Base-by-base conservation (phyloP, 257 asterid genomes). In the Solanum pinnatisectum region DNA sequence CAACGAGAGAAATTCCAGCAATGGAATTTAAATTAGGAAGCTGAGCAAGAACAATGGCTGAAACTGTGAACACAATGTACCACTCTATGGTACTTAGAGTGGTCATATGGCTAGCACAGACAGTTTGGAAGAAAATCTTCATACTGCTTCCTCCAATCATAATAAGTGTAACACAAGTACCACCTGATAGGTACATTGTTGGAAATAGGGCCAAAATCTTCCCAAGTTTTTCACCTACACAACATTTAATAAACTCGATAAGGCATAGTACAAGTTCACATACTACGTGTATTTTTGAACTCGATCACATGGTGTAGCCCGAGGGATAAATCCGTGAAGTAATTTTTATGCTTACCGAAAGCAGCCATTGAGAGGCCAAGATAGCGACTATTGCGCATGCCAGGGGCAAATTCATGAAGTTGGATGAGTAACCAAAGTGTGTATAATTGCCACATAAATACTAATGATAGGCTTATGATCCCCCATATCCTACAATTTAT, bases 21-120 rank as follows among this genome's bases (percentile, higher is more conserved):
- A 96, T 94, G 88, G 99, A 95, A 71, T 96, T 96, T 70, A 96
- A 93, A 88, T 96, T 96, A 0, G 99, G 99, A 6, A 96, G 98
- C 90, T 96, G 99, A 78, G 97, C 86, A 49, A 96, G 88, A 84
- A 95, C 65, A 35, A 92, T 83, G 5, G 99, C 98, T 2, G 93
- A 91, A 83, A 91, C 88, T 7, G 94, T 93, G 85, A 96, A 96
- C 12, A 94, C 84, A 3, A 94, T 86, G 94, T 94, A 95, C 98
- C 98, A 96, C 79, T 92, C 98, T 5, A 92, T 78, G 16, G 88
- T 91, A 87, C 93, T 93, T 3, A 94, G 44, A 10, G 93, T 86
- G 82, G 84, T 87, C 2, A 87, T 82, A 79, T 86, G 81, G 87
- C 93, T 88, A 44, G 89, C 91, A 13, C 96, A 91, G 0, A 93